Evolutionary conservation across 2,329 filamentous ascomycete genomes (phyloP).

Genomic region (Nothomitra cinnamomea): DNA sequence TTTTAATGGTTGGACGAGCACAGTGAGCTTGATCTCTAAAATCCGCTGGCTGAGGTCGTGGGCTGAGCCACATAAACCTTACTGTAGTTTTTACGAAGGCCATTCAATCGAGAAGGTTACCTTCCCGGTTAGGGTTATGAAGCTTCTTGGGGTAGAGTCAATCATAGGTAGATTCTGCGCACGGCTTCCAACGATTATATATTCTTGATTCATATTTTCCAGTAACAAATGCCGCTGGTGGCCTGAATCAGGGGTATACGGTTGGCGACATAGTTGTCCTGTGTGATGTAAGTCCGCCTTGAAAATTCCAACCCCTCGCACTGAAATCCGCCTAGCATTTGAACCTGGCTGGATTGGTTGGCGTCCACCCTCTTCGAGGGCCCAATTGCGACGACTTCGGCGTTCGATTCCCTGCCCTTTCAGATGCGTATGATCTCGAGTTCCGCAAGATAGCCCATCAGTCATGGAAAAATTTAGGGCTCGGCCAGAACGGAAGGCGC

Average conservation of each 20-base stretch:
- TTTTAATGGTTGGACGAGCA: conserved; percentile 46
- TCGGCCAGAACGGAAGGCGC: conserved; percentile 29
- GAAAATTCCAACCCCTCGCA: neutral
- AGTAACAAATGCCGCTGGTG: conserved; percentile 52
- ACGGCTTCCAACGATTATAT: conserved; percentile 7
- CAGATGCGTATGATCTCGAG: conserved; percentile 48
- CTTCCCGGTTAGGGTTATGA: conserved; percentile 48
- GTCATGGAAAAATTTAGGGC: conserved; percentile 34
- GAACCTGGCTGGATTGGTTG: conserved; percentile 43
- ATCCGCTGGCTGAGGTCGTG: neutral
- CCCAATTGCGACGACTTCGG: conserved; percentile 46
- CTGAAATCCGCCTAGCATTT: conserved; percentile 32
- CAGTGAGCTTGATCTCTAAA: conserved; percentile 32
- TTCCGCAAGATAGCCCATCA: conserved; percentile 39
- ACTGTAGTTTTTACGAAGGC: conserved; percentile 46
- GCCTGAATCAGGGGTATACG: conserved; percentile 43
- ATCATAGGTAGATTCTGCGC: conserved; percentile 30
- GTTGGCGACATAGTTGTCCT: conserved; percentile 49
- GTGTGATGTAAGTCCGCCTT: conserved; percentile 35
- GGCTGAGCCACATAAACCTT: neutral
- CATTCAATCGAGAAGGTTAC: conserved; percentile 44
- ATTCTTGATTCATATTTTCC: conserved; percentile 3
- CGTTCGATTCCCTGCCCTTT: conserved; percentile 43
- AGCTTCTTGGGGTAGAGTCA: conserved; percentile 40
- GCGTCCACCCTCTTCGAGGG: conserved; percentile 42